phyloP scores from a whole-genome alignment of 495 filamentous ascomycete species.

The Talaromyces wortmannii region DNA sequence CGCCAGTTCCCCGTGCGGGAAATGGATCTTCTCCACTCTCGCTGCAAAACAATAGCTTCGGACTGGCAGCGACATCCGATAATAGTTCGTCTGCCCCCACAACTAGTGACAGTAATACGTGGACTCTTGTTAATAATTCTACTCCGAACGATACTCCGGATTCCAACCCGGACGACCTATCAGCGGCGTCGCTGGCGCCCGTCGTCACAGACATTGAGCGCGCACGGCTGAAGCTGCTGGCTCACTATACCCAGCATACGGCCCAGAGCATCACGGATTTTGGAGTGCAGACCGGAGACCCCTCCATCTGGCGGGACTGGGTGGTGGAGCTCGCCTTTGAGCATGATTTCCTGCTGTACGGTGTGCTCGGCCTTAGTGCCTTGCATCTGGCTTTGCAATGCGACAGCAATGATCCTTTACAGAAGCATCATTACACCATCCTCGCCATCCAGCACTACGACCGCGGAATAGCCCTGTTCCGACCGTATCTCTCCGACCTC shows the following conservation, averaged over 20 bases:
- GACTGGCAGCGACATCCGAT: no score
- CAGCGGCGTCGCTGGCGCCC: background rate
- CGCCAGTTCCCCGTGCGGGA: no score
- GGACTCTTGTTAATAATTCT: background rate
- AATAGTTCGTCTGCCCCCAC: background rate
- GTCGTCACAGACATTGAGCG: background rate
- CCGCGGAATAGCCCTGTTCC: slow-evolving; percentile 37
- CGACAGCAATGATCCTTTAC: background rate
- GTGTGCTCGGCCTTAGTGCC: slow-evolving; percentile 41
- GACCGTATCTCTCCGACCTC: slow-evolving; percentile 30
- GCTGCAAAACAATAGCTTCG: no score
- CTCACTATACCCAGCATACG: slow-evolving; percentile 1
- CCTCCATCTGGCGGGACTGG: slow-evolving; percentile 29
- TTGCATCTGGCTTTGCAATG: slow-evolving; percentile 31
- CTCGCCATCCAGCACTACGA: slow-evolving; percentile 43
- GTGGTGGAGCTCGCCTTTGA: slow-evolving; percentile 39
- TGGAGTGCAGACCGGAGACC: background rate
- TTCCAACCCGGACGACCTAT: background rate
- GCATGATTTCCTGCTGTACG: slow-evolving; percentile 44
- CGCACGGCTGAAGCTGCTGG: background rate
- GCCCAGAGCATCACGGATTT: background rate
- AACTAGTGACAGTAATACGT: background rate
- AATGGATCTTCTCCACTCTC: no score
- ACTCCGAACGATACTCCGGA: background rate
- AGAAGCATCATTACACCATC: slow-evolving; percentile 20